A percentile compares a stretch with the other conserved stretches of the same genome.
phyloP scores from a whole-genome alignment of 73 alveolate genomes.

The Stentor roeselii region DNA sequence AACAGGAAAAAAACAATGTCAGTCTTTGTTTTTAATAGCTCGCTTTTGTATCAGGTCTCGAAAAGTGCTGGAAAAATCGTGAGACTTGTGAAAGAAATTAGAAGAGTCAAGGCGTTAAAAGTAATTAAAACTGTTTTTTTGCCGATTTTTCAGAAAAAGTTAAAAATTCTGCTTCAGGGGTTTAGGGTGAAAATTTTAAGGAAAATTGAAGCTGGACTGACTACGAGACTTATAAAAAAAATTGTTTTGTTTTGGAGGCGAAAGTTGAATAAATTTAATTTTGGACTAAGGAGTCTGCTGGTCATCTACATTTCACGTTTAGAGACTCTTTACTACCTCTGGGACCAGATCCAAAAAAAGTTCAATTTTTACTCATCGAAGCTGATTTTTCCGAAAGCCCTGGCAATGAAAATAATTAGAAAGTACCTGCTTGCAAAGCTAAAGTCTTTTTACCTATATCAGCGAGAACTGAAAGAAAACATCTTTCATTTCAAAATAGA shows the following conservation, averaged over 20 bases:
- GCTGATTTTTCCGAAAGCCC: background rate
- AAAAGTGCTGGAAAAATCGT: background rate
- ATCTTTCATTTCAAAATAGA: no score
- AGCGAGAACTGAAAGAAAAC: no score
- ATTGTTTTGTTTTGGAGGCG: background rate
- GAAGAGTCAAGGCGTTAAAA: background rate
- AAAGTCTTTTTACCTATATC: background rate
- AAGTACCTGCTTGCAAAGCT: background rate
- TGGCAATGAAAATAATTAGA: background rate
- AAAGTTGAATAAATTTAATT: background rate
- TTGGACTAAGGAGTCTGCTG: background rate
- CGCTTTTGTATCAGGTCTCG: background rate
- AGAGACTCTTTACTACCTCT: background rate
- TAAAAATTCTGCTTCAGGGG: no score
- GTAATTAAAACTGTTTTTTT: no score
- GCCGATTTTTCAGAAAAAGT: background rate
- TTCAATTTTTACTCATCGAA: background rate
- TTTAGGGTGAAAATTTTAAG: background rate
- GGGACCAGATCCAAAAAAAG: background rate
- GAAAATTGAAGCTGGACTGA: background rate
- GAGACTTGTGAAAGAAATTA: background rate
- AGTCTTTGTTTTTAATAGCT: background rate
- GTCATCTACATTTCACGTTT: background rate
- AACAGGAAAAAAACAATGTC: background rate
- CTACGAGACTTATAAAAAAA: background rate